phyloP scores from a whole-genome alignment of 257 asterid species.

The Solanum boliviense region DNA sequence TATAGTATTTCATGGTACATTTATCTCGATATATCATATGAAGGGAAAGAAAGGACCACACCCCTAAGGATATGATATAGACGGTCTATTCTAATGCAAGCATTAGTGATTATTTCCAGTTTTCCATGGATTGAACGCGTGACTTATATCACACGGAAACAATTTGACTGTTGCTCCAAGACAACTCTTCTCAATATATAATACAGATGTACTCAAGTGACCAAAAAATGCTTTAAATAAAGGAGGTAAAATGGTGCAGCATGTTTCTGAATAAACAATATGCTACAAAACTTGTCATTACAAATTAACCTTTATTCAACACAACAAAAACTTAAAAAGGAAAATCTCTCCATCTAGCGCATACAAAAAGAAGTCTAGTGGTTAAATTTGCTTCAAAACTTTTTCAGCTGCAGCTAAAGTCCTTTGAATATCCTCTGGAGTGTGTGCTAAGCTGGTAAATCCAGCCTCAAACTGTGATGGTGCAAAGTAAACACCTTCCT shows the following conservation, averaged over 20 bases:
- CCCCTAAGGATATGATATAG: not conserved
- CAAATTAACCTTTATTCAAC: not conserved
- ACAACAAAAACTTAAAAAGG: not conserved
- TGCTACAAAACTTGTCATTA: not conserved
- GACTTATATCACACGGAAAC: not conserved
- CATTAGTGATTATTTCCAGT: not conserved
- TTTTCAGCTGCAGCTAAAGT: constrained; percentile 83
- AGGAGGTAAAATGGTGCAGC: not conserved
- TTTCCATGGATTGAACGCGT: fast-evolving
- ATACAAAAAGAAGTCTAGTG: not conserved
- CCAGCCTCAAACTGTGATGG: constrained; percentile 99
- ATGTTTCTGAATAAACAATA: not conserved
- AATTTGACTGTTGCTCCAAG: not conserved
- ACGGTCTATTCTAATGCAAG: too few species aligned
- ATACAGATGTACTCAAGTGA: not conserved
- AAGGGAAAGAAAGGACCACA: not conserved
- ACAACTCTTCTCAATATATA: not conserved
- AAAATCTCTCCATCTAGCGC: not conserved
- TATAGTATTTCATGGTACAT: not conserved
- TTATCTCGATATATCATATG: not conserved
- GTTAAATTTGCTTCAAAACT: constrained; percentile 35
- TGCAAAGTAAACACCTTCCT: constrained; percentile 91
- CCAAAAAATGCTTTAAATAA: not conserved
- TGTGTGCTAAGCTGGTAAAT: constrained; percentile 82
- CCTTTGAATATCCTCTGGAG: constrained; percentile 60